Evolutionary conservation across 2,329 filamentous ascomycete species (phyloP).

Genomic region (Colletotrichum higginsianum): DNA sequence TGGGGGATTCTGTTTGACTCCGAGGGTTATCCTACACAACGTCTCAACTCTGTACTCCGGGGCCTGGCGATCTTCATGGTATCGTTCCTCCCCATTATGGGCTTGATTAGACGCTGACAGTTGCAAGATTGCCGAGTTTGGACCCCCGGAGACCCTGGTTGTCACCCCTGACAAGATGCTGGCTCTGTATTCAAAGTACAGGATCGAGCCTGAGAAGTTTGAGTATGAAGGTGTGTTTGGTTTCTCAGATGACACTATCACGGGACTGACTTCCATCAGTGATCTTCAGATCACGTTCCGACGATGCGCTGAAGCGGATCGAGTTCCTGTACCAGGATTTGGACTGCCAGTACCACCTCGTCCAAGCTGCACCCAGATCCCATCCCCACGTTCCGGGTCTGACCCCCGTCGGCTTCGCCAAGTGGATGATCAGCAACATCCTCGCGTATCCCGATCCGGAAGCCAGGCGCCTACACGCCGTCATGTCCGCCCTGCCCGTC

Average conservation of each 20-base stretch:
- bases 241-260: not conserved
- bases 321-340: conserved; percentile 70
- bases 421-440: conserved; percentile 81
- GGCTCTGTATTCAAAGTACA: conserved; percentile 79
- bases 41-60: conserved; percentile 79
- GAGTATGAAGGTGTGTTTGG: conserved; percentile 74
- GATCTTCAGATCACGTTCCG: conserved; percentile 64
- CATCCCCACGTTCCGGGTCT: conserved; percentile 74
- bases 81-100: conserved; percentile 47
- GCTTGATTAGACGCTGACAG: not conserved
- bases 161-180: conserved; percentile 83
- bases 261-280: conserved; percentile 51
- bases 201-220: conserved; percentile 75
- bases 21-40: conserved; percentile 75
- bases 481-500: conserved; percentile 80
- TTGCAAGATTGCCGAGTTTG: conserved; percentile 51
- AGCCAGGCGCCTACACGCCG: conserved; percentile 76
- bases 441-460: conserved; percentile 84
- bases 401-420: conserved; percentile 77
- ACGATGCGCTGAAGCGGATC: conserved; percentile 64
- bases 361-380: conserved; percentile 67
- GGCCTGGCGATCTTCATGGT: conserved; percentile 84
- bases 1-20: conserved; percentile 84
- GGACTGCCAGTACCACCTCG: conserved; percentile 75
- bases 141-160: conserved; percentile 63